Percentiles rank a stretch among this genome's conserved stretches.
These are phyloP conservation scores for Pichia sp. DNA, from an alignment of 1,139 yeast genomes.

Conservation along the genomic window DNA sequence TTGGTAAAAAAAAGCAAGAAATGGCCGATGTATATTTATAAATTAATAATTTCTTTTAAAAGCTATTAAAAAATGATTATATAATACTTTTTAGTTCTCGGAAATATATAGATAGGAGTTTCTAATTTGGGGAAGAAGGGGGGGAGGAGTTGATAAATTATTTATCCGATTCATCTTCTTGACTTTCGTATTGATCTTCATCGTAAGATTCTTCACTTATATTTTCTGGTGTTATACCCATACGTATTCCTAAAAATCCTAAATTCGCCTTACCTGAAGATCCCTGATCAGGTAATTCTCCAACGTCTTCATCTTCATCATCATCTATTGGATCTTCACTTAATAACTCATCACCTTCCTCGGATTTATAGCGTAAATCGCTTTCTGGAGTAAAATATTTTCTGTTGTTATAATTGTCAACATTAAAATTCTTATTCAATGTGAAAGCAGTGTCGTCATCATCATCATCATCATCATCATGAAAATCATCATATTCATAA, in stretches of 20 bases:
- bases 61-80: no score
- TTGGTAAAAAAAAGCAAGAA: constrained; percentile 11
- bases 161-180: constrained; percentile 2
- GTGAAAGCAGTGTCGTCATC: no score
- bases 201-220: constrained; percentile 10
- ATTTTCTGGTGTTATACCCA: constrained; percentile 8
- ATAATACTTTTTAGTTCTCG: no score
- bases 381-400: no score
- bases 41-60: not conserved
- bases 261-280: constrained; percentile 9
- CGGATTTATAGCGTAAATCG: not conserved
- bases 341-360: not conserved
- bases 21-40: not conserved
- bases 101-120: no score
- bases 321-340: constrained; percentile 14
- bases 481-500: not conserved
- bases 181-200: constrained; percentile 6
- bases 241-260: constrained; percentile 20
- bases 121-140: no score
- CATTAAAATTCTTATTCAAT: no score
- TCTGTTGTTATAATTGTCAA: no score
- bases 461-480: not conserved
- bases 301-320: constrained; percentile 15
- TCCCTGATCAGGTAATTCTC: constrained; percentile 1
- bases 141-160: no score